Evolutionary conservation across 2,329 filamentous ascomycete genomes (phyloP).

Genomic region (Ceratocystis ficicola): DNA sequence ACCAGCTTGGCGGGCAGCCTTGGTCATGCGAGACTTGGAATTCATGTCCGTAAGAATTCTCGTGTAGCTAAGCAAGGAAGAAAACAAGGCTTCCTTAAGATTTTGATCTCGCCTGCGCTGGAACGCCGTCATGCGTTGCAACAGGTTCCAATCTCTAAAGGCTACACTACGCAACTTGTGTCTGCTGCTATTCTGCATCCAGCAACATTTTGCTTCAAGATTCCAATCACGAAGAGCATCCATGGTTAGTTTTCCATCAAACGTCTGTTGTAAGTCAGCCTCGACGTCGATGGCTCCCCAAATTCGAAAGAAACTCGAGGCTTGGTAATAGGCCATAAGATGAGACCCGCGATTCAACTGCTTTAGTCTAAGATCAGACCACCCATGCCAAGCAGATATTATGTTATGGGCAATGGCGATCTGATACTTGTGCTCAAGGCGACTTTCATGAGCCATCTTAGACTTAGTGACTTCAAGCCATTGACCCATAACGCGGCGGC

Average conservation of each 20-base stretch:
- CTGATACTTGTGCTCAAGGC: conserved; percentile 14
- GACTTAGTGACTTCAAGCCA: conserved; percentile 21
- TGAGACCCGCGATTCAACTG: conserved; percentile 11
- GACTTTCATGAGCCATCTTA: neutral
- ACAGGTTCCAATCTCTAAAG: conserved; percentile 21
- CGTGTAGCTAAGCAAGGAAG: conserved; percentile 2
- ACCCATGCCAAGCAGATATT: conserved; percentile 12
- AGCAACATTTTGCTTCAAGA: conserved; percentile 19
- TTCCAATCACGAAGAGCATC: conserved; percentile 20
- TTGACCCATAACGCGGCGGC: conserved; percentile 12
- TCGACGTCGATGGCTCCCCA: conserved; percentile 11
- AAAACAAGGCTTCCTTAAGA: conserved; percentile 5
- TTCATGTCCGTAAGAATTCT: conserved; percentile 7
- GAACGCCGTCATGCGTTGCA: conserved; percentile 21
- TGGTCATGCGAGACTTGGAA: neutral
- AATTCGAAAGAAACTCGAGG: neutral
- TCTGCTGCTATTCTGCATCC: conserved; percentile 12
- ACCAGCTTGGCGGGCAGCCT: conserved; percentile 13
- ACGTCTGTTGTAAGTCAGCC: conserved; percentile 9
- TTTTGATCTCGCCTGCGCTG: conserved; percentile 9
- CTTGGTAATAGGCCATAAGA: conserved; percentile 11
- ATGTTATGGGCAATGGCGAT: conserved; percentile 4
- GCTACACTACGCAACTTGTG: conserved; percentile 15
- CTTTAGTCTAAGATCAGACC: conserved; percentile 3
- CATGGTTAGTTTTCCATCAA: conserved; percentile 13